Evolutionary conservation across 805 yeast genomes (phyloP).

Genomic region (Spathaspora boniae): DNA sequence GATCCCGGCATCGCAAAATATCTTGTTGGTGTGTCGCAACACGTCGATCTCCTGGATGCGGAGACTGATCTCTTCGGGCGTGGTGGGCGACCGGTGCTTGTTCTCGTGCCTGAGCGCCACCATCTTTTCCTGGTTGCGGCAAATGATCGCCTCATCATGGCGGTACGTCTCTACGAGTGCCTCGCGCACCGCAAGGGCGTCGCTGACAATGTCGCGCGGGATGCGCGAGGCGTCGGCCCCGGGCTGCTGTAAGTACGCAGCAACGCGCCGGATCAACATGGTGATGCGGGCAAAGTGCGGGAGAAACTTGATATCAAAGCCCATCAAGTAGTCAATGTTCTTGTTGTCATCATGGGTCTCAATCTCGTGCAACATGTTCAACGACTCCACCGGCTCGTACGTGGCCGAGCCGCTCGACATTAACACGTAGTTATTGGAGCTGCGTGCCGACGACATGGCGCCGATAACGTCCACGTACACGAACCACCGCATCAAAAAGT

Average conservation of each 20-base stretch:
- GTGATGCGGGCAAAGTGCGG: slow-evolving; percentile 54
- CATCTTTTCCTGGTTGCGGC: slow-evolving; percentile 19
- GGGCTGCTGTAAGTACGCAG: slow-evolving; percentile 13
- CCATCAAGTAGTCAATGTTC: slow-evolving; percentile 60
- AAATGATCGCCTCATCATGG: slow-evolving; percentile 26
- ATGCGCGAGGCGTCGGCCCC: slow-evolving; percentile 7
- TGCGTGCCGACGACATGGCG: slow-evolving; percentile 51
- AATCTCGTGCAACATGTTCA: slow-evolving; percentile 17
- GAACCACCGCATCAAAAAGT: slow-evolving; percentile 65
- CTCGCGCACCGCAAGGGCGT: slow-evolving; percentile 27
- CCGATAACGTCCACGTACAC: slow-evolving; percentile 66
- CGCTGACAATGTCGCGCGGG: slow-evolving; percentile 18
- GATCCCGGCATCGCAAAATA: slow-evolving; percentile 52
- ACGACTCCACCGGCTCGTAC: slow-evolving; percentile 20
- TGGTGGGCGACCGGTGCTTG: slow-evolving; percentile 6
- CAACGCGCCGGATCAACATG: slow-evolving; percentile 27
- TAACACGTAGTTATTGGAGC: slow-evolving; percentile 28
- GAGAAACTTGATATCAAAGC: slow-evolving; percentile 62
- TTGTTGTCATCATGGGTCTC: slow-evolving; percentile 11
- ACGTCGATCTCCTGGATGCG: slow-evolving; percentile 29
- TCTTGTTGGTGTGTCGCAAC: slow-evolving; percentile 47
- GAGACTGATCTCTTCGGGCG: slow-evolving; percentile 17
- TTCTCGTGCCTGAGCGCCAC: slow-evolving; percentile 10
- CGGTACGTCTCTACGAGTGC: slow-evolving; percentile 17
- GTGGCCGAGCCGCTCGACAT: slow-evolving; percentile 14